Percentiles rank a stretch among this genome's conserved stretches.
These are phyloP conservation scores for Cercophora sp. DNA, from an alignment of 495 filamentous ascomycete species.

Conservation along the genomic window DNA sequence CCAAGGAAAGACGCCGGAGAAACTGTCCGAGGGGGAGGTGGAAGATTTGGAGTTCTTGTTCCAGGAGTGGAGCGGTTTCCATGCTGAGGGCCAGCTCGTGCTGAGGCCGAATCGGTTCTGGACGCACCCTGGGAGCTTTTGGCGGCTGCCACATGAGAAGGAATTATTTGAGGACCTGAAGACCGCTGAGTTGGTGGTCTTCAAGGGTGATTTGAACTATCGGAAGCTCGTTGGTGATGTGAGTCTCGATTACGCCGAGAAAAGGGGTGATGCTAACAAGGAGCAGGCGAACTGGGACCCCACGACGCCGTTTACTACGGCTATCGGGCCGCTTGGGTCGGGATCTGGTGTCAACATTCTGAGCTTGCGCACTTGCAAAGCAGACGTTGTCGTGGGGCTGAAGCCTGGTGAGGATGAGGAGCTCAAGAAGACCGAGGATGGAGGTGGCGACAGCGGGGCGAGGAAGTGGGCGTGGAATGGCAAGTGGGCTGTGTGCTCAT, in stretches of 20 bases:
- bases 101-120: slow-evolving; percentile 83
- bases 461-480: slow-evolving; percentile 97
- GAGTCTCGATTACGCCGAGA: slow-evolving; percentile 30
- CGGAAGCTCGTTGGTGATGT: slow-evolving; percentile 86
- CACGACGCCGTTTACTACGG: slow-evolving; percentile 77
- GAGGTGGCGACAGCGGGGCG: slow-evolving; percentile 62
- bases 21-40: slow-evolving; percentile 63
- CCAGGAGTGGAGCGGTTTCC: slow-evolving; percentile 70
- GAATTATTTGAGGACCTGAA: slow-evolving; percentile 73
- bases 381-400: slow-evolving; percentile 91
- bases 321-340: slow-evolving; percentile 81
- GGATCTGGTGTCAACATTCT: slow-evolving; percentile 76
- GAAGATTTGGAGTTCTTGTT: slow-evolving; percentile 72
- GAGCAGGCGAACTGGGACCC: slow-evolving; percentile 78
- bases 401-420: slow-evolving; percentile 74
- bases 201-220: slow-evolving; percentile 97
- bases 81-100: slow-evolving; percentile 75
- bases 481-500: slow-evolving; percentile 93
- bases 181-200: slow-evolving; percentile 81
- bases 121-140: slow-evolving; percentile 80
- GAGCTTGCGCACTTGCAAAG: slow-evolving; percentile 90
- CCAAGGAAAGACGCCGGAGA: slow-evolving; percentile 49
- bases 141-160: slow-evolving; percentile 70
- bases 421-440: slow-evolving; percentile 61
- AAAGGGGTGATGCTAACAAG: neutral